phyloP scores from a whole-genome alignment of 352 stramenopile species.

The Phytophthora pinifolia region DNA sequence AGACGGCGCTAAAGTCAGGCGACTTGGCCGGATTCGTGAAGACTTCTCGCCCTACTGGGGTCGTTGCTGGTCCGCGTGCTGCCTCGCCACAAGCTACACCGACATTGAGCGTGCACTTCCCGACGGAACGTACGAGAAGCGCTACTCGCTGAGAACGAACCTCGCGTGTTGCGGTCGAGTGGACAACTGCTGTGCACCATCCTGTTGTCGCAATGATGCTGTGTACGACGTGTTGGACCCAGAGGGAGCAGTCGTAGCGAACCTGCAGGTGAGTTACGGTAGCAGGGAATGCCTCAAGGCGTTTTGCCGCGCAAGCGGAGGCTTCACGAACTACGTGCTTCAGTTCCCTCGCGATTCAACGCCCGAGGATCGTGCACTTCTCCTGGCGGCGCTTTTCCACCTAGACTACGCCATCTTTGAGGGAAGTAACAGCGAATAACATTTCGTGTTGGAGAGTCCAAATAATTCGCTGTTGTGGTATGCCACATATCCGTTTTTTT shows the following conservation, averaged over 20 bases:
- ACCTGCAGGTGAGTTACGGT: conserved; percentile 60
- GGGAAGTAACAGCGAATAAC: conserved; percentile 22
- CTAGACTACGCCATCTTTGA: conserved; percentile 69
- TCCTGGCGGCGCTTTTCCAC: conserved; percentile 60
- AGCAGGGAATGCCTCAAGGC: conserved; percentile 24
- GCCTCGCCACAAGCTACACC: conserved; percentile 62
- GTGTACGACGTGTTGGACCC: conserved; percentile 69
- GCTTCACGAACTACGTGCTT: conserved; percentile 63
- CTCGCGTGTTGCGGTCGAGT: conserved; percentile 56
- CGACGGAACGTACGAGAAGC: conserved; percentile 54
- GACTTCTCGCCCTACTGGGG: conserved; percentile 57
- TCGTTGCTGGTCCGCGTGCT: conserved; percentile 43
- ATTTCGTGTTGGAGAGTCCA: neutral
- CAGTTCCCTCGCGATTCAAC: conserved; percentile 61
- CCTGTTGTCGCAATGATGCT: conserved; percentile 61
- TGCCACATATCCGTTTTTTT: neutral
- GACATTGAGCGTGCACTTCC: conserved; percentile 55
- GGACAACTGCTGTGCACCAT: conserved; percentile 73
- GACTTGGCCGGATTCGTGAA: conserved; percentile 49
- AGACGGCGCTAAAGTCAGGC: conserved; percentile 16
- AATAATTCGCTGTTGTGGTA: too few species aligned
- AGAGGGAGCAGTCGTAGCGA: conserved; percentile 48
- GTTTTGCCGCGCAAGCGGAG: conserved; percentile 38
- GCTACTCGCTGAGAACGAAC: conserved; percentile 55
- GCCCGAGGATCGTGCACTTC: conserved; percentile 49